A percentile compares a stretch with the other conserved stretches of the same genome.
Evolutionary conservation across 1,284 basidiomycete species (phyloP).

Genomic region (Trametes pubescens): DNA sequence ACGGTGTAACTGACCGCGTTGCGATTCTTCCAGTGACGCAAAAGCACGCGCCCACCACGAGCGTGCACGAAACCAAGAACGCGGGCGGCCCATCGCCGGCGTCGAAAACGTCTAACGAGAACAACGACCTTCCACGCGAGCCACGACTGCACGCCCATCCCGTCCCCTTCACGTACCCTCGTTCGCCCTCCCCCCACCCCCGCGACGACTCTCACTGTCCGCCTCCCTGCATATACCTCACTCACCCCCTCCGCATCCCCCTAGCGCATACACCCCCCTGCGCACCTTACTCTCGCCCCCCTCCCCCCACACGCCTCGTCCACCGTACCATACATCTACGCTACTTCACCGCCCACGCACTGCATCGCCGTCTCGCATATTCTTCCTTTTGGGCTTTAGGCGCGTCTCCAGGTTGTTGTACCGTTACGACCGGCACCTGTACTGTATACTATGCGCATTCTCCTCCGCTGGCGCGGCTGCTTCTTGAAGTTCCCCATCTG

Average conservation of each 20-base stretch:
- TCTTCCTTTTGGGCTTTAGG: conserved; percentile 4
- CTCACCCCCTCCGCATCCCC: neutral
- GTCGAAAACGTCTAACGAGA: conserved; percentile 26
- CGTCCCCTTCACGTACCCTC: neutral
- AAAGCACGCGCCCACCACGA: conserved; percentile 32
- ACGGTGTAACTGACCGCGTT: neutral
- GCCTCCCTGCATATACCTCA: neutral
- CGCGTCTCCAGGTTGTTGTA: conserved; percentile 5
- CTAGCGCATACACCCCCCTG: neutral
- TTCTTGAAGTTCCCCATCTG: neutral
- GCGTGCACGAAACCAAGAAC: conserved; percentile 31
- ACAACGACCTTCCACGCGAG: neutral
- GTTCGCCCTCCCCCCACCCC: neutral
- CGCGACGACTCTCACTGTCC: neutral
- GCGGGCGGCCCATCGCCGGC: conserved; percentile 31
- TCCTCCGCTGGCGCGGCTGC: no score
- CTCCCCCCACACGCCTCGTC: neutral
- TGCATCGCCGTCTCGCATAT: conserved; percentile 2
- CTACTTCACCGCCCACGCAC: neutral
- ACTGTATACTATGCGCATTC: conserved; percentile 2
- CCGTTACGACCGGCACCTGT: conserved; percentile 4
- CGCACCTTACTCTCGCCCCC: neutral
- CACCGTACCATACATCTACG: conserved; percentile 1
- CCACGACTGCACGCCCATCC: neutral
- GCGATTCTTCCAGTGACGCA: conserved; percentile 27